phyloP scores from a whole-genome alignment of 2,329 filamentous ascomycete species.

The Pseudogymnoascus sp. region DNA sequence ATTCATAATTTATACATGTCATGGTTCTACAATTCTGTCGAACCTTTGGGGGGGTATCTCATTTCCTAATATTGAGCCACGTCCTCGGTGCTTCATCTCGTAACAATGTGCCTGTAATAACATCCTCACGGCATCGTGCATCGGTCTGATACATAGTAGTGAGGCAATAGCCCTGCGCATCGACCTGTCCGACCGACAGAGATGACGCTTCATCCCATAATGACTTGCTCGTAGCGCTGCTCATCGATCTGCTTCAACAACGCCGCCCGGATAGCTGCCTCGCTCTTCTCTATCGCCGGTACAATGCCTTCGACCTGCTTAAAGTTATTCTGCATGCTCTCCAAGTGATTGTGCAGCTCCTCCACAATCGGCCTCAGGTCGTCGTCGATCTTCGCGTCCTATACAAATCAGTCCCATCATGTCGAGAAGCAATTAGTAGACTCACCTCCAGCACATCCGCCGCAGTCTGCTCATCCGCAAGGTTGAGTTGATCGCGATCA shows the following conservation, averaged over 20 bases:
- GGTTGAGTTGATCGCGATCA: conserved; percentile 16
- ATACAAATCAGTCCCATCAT: not conserved
- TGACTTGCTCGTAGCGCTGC: conserved; percentile 26
- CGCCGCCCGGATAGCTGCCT: conserved; percentile 26
- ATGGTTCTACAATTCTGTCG: not conserved
- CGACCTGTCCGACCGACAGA: not conserved
- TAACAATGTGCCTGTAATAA: not conserved
- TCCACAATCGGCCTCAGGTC: conserved; percentile 22
- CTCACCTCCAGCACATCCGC: not conserved
- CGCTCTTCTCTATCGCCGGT: conserved; percentile 25
- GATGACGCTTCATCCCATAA: conserved; percentile 22
- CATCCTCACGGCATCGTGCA: not conserved
- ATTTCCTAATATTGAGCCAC: not conserved
- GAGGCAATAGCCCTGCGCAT: not conserved
- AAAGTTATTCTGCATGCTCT: conserved; percentile 27
- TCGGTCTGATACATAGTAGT: not conserved
- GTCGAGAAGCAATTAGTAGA: not conserved
- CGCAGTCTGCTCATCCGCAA: not conserved
- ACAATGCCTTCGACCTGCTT: conserved; percentile 26
- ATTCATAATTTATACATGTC: not conserved
- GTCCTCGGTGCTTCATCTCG: not conserved
- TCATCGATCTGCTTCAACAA: conserved; percentile 25
- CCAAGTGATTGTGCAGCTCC: conserved; percentile 27
- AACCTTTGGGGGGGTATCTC: not conserved
- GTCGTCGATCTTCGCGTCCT: conserved; percentile 21